Evolutionary conservation across 176 grass and related monocot species (phyloP).

Genomic region (Lolium rigidum): DNA sequence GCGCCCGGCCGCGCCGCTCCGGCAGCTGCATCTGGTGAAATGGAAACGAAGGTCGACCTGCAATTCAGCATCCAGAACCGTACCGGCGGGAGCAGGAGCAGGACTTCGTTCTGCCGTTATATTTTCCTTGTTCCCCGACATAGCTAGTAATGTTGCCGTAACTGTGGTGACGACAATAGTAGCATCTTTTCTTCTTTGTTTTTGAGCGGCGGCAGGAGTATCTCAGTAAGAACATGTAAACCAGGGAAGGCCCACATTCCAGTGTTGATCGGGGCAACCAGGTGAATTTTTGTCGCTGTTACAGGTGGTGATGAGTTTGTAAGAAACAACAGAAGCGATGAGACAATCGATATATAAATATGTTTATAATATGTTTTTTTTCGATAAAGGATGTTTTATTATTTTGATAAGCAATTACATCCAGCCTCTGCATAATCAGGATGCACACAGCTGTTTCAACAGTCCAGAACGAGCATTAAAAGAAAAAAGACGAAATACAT

Average conservation of each 20-base stretch:
- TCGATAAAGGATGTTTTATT: too few relatives aligned
- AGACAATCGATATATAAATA: neutral
- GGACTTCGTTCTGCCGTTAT: neutral
- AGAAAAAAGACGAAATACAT: too few relatives aligned
- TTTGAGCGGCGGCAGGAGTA: neutral
- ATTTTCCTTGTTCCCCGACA: neutral
- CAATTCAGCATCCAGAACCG: too few relatives aligned
- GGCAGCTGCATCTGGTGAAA: slow-evolving; percentile 59
- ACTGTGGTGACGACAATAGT: neutral
- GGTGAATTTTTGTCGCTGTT: neutral
- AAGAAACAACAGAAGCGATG: slow-evolving; percentile 21
- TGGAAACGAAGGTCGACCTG: neutral
- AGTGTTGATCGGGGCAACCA: neutral
- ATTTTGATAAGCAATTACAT: too few relatives aligned
- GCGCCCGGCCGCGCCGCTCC: slow-evolving; percentile 10
- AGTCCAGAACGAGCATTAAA: too few relatives aligned
- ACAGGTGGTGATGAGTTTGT: neutral
- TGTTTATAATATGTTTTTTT: too few relatives aligned
- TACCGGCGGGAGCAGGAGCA: neutral
- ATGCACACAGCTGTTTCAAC: too few relatives aligned
- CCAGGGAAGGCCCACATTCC: neutral
- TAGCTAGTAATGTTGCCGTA: neutral
- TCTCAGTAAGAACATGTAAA: neutral
- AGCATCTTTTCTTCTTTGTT: neutral
- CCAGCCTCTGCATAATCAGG: too few relatives aligned